phyloP scores from a whole-genome alignment of 2,329 filamentous ascomycete species.

The Colletotrichum chrysophilum region DNA sequence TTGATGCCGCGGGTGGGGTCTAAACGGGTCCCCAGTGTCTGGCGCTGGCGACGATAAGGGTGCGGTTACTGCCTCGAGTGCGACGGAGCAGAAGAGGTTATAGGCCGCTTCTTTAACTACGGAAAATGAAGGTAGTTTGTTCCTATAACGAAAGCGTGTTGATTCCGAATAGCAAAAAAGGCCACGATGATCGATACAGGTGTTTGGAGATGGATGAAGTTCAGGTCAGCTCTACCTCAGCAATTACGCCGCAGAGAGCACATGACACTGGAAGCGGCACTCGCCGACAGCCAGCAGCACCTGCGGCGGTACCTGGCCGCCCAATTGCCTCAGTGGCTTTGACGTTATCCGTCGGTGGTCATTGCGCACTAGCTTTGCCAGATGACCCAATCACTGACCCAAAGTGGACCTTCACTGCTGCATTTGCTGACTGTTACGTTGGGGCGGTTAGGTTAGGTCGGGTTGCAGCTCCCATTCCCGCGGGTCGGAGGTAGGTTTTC shows the following conservation, averaged over 20 bases:
- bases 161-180: not conserved
- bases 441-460: not conserved
- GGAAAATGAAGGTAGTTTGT: not conserved
- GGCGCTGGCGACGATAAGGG: slow-evolving; percentile 2
- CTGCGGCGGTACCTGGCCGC: not conserved
- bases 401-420: not conserved
- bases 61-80: not conserved
- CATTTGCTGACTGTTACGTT: not conserved
- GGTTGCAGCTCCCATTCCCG: too few species aligned
- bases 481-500: not conserved
- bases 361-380: not conserved
- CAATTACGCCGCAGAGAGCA: slow-evolving; percentile 8
- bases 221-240: not conserved
- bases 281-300: slow-evolving; percentile 1
- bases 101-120: not conserved
- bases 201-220: not conserved
- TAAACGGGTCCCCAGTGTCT: slow-evolving; percentile 1
- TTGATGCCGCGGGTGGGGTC: slow-evolving; percentile 16
- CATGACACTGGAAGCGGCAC: slow-evolving; percentile 17
- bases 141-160: not conserved
- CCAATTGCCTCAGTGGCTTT: slow-evolving; percentile 10
- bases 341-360: slow-evolving; percentile 18
- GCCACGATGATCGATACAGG: not conserved
- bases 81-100: not conserved
- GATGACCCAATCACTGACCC: slow-evolving; percentile 4